Evolutionary conservation across 2,329 filamentous ascomycete species (phyloP), one percentile per base, ranked within the genome.

Genomic region (Exophiala alcalophila): DNA sequence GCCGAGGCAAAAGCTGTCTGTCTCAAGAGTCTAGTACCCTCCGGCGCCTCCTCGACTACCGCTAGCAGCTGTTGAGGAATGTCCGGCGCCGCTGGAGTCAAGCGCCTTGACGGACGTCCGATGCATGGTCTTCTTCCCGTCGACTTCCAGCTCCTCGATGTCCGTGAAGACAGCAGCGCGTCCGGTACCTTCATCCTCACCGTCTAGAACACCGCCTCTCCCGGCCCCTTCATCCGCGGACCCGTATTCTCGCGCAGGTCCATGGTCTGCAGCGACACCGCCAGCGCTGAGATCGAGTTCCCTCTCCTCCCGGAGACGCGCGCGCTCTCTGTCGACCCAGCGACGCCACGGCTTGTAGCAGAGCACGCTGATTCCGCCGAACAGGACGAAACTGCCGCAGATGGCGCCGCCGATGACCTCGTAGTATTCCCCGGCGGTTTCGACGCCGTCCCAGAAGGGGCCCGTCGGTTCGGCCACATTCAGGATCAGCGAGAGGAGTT

Each of bases 401-500:
- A 98, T 95, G 11, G 76, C 77, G 1, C 86, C 92, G 7, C 90
- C 89, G 31, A 95, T 82, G 47, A 91, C 77, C 64, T 94, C 87
- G 55, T 88, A 95, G 60, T 89, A 75, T 51, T 95, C 86, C 0
- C 85, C 81, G 1, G 84, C 80, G 1, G 73, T 77, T 35, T 80
- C 77, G 0, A 97, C 84, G 1, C 89, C 90, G 38, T 94, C 82
- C 92, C 92, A 97, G 64, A 97, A 96, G n/a, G 64, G 65, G 0
- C 88, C 89, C 3, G 26, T 43, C 9, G 50, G 47, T 4, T 35
- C 23, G 0, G 84, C 83, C 1, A 91, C 82, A 57, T 90, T 87
- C 40, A 86, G 71, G 2, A 88, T 73, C 7, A 97, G 71, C 2
- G 81, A 88, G 8, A 97, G 70, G 0, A 95, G 69, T 63, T 98